phyloP scores from a whole-genome alignment of 768 basidiomycete genomes.

The Peribolospora baueri region DNA sequence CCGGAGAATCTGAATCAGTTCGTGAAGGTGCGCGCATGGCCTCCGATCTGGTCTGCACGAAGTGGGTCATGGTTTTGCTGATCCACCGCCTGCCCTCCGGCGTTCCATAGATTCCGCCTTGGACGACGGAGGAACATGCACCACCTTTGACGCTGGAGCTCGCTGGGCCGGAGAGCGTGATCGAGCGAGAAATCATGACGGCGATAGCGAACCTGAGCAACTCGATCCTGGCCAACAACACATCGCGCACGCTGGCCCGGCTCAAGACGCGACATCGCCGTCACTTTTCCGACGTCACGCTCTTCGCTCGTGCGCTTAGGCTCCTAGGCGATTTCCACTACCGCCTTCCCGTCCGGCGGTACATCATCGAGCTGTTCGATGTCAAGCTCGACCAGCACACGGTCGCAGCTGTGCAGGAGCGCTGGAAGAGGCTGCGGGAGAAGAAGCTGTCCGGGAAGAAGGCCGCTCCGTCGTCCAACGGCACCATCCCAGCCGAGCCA shows the following conservation, averaged over 20 bases:
- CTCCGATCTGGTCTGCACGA: not conserved
- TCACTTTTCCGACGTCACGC: constrained; percentile 49
- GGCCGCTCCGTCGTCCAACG: too few relatives aligned
- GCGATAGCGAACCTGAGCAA: constrained; percentile 86
- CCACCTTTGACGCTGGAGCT: constrained; percentile 16
- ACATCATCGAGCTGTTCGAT: constrained; percentile 79
- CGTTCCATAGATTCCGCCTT: not conserved
- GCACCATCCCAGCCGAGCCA: too few relatives aligned
- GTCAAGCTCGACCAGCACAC: constrained; percentile 44
- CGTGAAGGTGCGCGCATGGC: constrained; percentile 23
- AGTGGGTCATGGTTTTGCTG: constrained; percentile 7
- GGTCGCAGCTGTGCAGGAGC: constrained; percentile 15
- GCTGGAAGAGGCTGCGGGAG: too few relatives aligned
- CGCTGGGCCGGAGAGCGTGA: constrained; percentile 37
- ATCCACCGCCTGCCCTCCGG: not conserved
- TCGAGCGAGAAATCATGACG: constrained; percentile 60
- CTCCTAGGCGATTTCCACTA: constrained; percentile 73
- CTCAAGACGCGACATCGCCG: constrained; percentile 52
- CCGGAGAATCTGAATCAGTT: constrained; percentile 65
- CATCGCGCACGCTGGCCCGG: constrained; percentile 64
- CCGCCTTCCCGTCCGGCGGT: constrained; percentile 71
- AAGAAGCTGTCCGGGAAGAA: not conserved
- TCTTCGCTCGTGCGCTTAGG: constrained; percentile 65
- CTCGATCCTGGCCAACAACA: constrained; percentile 81
- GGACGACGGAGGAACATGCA: not conserved